These are phyloP conservation scores for Aspergillus sclerotialis DNA, from an alignment of 2,329 filamentous ascomycete genomes.

Conservation along the genomic window DNA sequence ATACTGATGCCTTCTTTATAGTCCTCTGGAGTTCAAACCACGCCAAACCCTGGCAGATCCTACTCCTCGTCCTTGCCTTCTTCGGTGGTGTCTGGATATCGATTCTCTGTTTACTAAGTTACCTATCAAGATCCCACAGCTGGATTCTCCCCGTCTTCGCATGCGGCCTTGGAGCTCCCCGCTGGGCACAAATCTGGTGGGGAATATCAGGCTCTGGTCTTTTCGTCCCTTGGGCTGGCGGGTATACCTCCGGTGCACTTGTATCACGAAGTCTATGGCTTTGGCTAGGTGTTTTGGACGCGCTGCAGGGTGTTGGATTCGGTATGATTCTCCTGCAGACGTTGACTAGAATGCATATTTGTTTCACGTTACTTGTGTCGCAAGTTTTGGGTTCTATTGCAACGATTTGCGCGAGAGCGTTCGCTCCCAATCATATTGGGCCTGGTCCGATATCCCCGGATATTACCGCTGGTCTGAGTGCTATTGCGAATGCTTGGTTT, in stretches of 20 bases:
- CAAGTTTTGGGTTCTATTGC: conserved; percentile 57
- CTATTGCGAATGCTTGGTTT: conserved; percentile 49
- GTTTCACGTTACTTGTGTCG: conserved; percentile 53
- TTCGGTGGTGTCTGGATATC: conserved; percentile 52
- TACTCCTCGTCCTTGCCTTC: conserved; percentile 43
- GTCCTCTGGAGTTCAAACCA: conserved; percentile 53
- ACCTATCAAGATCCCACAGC: conserved; percentile 53
- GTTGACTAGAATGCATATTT: conserved; percentile 57
- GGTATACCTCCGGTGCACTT: conserved; percentile 48
- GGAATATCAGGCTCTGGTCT: conserved; percentile 53
- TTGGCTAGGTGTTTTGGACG: conserved; percentile 60
- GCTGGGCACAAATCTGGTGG: conserved; percentile 65
- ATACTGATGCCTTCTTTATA: conserved; percentile 6
- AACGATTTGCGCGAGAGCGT: conserved; percentile 56
- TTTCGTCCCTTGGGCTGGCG: conserved; percentile 57
- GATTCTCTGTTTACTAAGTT: conserved; percentile 41
- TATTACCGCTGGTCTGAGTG: conserved; percentile 43
- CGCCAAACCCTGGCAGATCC: conserved; percentile 50
- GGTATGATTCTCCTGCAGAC: conserved; percentile 63
- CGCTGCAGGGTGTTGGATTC: conserved; percentile 59
- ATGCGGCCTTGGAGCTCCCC: conserved; percentile 57
- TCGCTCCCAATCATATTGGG: conserved; percentile 54
- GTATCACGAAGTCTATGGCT: conserved; percentile 56
- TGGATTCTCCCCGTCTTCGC: conserved; percentile 64
- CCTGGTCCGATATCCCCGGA: conserved; percentile 58